These are phyloP conservation scores for Acacia concinna DNA, from an alignment of 331 rosid genomes.

Conservation along the genomic window DNA sequence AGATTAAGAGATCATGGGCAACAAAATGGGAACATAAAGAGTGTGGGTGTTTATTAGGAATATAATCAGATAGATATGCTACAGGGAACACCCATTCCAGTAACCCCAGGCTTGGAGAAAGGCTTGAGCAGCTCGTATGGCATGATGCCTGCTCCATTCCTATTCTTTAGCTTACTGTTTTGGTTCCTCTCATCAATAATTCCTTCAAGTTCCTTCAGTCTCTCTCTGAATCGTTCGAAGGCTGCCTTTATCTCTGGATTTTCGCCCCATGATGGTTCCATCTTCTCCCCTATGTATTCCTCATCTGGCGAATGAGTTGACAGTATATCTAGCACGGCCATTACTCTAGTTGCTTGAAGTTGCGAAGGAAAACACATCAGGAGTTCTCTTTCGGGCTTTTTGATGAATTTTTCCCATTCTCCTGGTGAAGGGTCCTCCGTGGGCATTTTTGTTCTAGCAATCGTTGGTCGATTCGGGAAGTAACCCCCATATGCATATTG, in stretches of 20 bases:
- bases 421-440: constrained; percentile 55
- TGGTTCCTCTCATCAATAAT: constrained; percentile 64
- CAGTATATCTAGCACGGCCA: constrained; percentile 72
- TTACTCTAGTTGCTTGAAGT: constrained; percentile 60
- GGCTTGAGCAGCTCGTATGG: constrained; percentile 80
- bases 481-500: constrained; percentile 65
- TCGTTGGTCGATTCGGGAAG: constrained; percentile 68
- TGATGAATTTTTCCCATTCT: constrained; percentile 44
- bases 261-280: constrained; percentile 67
- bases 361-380: constrained; percentile 67
- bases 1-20: not conserved
- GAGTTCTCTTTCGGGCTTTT: constrained; percentile 51
- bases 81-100: constrained; percentile 75
- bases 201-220: constrained; percentile 48
- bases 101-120: constrained; percentile 67
- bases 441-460: constrained; percentile 55
- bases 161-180: constrained; percentile 42
- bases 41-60: not conserved
- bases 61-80: constrained; percentile 78
- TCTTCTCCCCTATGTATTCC: constrained; percentile 66
- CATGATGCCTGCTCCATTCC: constrained; percentile 72
- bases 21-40: not conserved
- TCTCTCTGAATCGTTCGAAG: constrained; percentile 51
- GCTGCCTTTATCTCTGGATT: constrained; percentile 56
- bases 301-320: constrained; percentile 80